Evolutionary conservation across 2,329 filamentous ascomycete genomes (phyloP), one percentile per base, ranked within the genome.

Genomic region (Colletotrichum navitas): DNA sequence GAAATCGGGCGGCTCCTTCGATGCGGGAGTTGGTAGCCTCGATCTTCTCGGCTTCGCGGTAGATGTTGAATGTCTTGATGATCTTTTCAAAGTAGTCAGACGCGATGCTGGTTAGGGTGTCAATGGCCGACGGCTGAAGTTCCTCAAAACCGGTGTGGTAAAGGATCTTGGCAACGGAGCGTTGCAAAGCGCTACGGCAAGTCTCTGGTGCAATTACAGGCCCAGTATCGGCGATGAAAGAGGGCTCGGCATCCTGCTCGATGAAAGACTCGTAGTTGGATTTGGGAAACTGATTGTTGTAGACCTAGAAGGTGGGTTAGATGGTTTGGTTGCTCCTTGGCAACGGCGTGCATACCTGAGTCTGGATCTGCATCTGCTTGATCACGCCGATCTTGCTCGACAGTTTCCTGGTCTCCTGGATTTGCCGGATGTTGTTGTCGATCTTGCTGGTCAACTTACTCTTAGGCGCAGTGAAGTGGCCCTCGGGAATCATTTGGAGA

Each of bases 351-450:
- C 85, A 79, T 89, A 94, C 93, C 88, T 98, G 96, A 63, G 94
- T 94, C 81, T 99, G 96, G 65, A 98, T 90, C 83, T 99, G 96
- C 96, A 99, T 99, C 83, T 99, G 96, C 84, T 98, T 99, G 80
- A 99, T 96, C 73, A 99, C 94, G 60, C 94, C 92, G 79, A 99
- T 97, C 83, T 98, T 99, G 14, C 94, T 94, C 77, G 94, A 97
- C 39, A 99, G 88, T 79, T 98, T 98, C 76, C 96, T 89, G 0
- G 96, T 99, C 78, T 98, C 95, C 80, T 99, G 96, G 87, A 99
- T 95, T 79, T 98, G 95, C 72, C 90, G 90, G 82, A 98, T 94
- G 76, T 99, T 99, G 66, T 91, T 89, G 76, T 98, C 94, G 82
- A 99, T 92, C 79, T 92, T 95, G 76, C 90, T 90, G 1, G 92